phyloP scores from a whole-genome alignment of 2,329 filamentous ascomycete genomes.

The Niveomyces coronatus region DNA sequence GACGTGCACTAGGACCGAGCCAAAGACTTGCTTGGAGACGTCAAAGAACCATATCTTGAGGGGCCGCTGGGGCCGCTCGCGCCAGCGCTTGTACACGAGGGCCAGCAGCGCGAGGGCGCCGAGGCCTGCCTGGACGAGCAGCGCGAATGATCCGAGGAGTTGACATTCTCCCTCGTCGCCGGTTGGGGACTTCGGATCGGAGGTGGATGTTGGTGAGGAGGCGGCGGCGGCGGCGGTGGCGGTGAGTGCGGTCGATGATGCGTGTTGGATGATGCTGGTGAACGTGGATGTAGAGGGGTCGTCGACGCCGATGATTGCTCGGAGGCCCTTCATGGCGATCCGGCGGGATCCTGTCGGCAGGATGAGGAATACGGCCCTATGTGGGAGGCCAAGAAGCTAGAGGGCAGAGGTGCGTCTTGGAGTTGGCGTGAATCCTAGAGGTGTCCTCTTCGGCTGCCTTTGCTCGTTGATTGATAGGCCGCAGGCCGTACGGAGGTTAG shows the following conservation, averaged over 20 bases:
- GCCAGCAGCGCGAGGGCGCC: slow-evolving; percentile 74
- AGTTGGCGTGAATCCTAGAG: no score
- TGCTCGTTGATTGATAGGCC: no score
- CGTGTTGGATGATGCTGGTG: not conserved
- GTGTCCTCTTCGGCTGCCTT: no score
- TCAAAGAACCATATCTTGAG: slow-evolving; percentile 98
- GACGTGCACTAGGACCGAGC: slow-evolving; percentile 80
- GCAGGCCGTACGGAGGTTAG: no score
- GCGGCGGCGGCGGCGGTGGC: not conserved
- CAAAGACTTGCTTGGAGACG: slow-evolving; percentile 93
- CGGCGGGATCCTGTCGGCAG: not conserved
- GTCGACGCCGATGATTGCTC: slow-evolving; percentile 8
- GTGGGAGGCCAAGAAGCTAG: not conserved
- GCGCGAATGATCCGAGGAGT: slow-evolving; percentile 80
- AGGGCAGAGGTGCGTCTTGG: no score
- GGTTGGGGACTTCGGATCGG: slow-evolving; percentile 6
- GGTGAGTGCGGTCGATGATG: not conserved
- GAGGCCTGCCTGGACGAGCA: slow-evolving; percentile 80
- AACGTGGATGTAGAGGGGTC: no score
- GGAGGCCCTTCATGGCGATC: not conserved
- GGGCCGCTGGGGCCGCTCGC: slow-evolving; percentile 82
- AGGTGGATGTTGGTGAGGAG: slow-evolving; percentile 1
- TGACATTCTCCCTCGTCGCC: slow-evolving; percentile 66
- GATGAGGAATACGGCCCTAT: not conserved
- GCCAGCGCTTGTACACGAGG: slow-evolving; percentile 86